A percentile compares a stretch with the other conserved stretches of the same genome.
Evolutionary conservation across 192 early-diverging fungal species (phyloP).

Genomic region (Podila verticillata): DNA sequence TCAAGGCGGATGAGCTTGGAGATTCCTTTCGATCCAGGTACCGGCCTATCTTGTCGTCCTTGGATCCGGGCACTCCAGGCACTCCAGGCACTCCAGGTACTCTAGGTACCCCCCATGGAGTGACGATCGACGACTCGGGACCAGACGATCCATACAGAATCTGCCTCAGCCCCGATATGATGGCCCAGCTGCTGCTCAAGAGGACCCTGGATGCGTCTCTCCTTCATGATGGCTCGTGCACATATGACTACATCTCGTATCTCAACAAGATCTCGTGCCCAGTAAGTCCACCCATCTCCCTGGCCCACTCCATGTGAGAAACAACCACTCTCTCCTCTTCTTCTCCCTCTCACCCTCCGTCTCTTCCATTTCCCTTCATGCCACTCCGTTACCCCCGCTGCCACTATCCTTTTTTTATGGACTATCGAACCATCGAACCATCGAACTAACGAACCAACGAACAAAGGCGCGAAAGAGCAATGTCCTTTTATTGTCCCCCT

Average conservation of each 20-base stretch:
- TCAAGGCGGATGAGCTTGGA: background rate
- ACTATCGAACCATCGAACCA: background rate
- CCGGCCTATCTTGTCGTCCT: background rate
- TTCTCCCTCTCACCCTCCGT: background rate
- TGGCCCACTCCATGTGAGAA: too few relatives aligned
- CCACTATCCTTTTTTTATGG: background rate
- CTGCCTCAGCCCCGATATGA: background rate
- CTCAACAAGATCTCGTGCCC: conserved; percentile 39
- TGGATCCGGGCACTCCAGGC: background rate
- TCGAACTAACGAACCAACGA: background rate
- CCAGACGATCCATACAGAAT: background rate
- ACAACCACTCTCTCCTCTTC: too few relatives aligned
- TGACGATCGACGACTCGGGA: too few relatives aligned
- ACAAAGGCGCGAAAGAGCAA: too few relatives aligned
- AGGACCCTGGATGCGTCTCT: conserved; percentile 28
- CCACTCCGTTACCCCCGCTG: background rate
- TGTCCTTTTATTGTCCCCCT: background rate
- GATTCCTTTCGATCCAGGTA: background rate
- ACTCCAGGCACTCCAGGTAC: too few relatives aligned
- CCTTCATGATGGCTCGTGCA: conserved; percentile 15
- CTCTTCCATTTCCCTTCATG: background rate
- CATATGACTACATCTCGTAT: conserved; percentile 42
- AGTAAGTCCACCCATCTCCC: too few relatives aligned
- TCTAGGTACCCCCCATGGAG: too few relatives aligned
- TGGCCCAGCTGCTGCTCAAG: conserved; percentile 17